Conservation (phyloP, 1,284 basidiomycete species). For the Uromyces viciae-fabae region DNA sequence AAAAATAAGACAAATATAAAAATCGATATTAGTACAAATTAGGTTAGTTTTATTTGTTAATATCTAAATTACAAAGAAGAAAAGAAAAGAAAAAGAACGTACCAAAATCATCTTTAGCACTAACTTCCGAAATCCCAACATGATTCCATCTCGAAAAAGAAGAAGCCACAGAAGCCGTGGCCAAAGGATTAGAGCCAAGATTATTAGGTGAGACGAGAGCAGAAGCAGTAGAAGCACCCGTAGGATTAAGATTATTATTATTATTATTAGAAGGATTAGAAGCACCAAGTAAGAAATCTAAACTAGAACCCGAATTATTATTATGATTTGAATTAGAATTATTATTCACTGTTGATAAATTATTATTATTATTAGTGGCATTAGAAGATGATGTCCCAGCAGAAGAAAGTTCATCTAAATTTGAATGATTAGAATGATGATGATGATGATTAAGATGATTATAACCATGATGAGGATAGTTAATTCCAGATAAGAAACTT, state of each 20-base stretch:
- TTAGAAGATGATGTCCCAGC: neutral
- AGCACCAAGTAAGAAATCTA: neutral
- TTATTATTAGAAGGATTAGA: neutral
- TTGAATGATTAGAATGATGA: neutral
- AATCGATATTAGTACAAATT: too few relatives aligned
- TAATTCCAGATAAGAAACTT: neutral
- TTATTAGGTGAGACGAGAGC: neutral
- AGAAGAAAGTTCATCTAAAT: neutral
- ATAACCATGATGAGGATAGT: neutral
- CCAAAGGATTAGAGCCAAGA: neutral
- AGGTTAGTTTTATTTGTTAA: too few relatives aligned
- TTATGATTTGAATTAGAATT: too few relatives aligned
- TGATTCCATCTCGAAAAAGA: neutral
- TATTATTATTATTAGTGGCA: neutral
- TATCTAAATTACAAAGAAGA: neutral
- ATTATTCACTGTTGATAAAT: neutral
- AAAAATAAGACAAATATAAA: neutral
- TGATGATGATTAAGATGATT: neutral
- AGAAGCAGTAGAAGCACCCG: neutral
- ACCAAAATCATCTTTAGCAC: slow-evolving; percentile 44
- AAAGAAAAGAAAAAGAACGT: neutral
- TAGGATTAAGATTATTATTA: neutral
- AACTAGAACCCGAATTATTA: too few relatives aligned
- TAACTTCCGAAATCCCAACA: slow-evolving; percentile 35
- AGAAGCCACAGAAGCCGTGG: neutral